Percentiles rank a stretch among this genome's conserved stretches.
phyloP scores from a whole-genome alignment of 768 basidiomycete species.

The Rhodocollybia butyracea region DNA sequence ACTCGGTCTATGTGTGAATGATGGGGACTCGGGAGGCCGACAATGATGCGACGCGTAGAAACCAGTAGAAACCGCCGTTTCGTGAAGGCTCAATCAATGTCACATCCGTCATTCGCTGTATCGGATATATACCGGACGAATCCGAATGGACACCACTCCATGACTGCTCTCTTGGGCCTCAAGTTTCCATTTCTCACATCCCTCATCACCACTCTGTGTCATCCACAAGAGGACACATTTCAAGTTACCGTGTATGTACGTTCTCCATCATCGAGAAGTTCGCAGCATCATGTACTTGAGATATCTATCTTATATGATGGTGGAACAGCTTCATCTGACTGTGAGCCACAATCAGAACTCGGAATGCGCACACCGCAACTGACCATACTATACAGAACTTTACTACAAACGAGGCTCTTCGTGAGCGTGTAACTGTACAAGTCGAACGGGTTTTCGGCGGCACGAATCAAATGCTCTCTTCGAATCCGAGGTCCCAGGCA shows the following conservation, averaged over 20 bases:
- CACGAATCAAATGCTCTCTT: neutral
- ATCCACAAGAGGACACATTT: neutral
- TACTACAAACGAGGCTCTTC: neutral
- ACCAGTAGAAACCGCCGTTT: neutral
- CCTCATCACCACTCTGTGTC: neutral
- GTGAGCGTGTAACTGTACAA: neutral
- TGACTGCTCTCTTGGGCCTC: too few species aligned
- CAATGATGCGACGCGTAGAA: too few species aligned
- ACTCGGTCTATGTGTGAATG: too few species aligned
- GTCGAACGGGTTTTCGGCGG: too few species aligned
- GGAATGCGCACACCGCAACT: neutral
- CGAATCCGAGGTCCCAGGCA: slow-evolving; percentile 6
- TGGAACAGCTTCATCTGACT: neutral
- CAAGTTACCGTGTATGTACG: neutral
- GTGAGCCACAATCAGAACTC: slow-evolving; percentile 5
- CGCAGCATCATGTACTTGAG: neutral
- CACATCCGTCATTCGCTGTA: neutral
- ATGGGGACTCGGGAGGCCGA: too few species aligned
- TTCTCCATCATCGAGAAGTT: neutral
- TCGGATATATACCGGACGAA: neutral
- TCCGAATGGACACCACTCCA: neutral
- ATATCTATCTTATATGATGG: slow-evolving; percentile 2
- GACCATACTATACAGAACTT: slow-evolving; percentile 5
- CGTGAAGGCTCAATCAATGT: neutral
- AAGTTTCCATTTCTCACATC: too few species aligned